A percentile compares a stretch with the other conserved stretches of the same genome.
Evolutionary conservation across 2,329 filamentous ascomycete species (phyloP).

Genomic region (Calonectria leucothoes): DNA sequence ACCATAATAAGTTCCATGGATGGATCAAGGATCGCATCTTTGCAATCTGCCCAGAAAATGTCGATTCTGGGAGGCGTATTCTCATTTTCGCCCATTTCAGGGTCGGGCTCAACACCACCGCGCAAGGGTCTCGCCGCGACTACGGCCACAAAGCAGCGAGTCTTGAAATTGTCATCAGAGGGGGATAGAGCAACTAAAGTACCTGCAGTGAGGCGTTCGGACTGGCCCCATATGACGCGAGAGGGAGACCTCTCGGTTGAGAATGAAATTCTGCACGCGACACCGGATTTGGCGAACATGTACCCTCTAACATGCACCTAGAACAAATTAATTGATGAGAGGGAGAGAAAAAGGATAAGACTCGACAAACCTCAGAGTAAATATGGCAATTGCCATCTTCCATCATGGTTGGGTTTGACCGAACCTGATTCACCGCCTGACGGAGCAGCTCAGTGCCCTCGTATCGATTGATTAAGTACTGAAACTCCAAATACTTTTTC

Average conservation of each 20-base stretch:
- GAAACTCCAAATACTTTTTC: conserved; percentile 73
- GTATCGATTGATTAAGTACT: conserved; percentile 81
- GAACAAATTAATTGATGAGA: neutral
- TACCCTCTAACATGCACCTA: conserved; percentile 77
- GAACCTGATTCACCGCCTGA: conserved; percentile 70
- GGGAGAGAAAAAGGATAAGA: neutral
- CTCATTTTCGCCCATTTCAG: conserved; percentile 30
- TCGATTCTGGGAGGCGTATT: conserved; percentile 75
- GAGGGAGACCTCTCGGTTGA: conserved; percentile 74
- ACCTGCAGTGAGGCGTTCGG: conserved; percentile 63
- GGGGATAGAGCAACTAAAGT: conserved; percentile 65
- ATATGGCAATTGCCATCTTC: conserved; percentile 71
- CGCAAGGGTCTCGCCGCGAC: conserved; percentile 77
- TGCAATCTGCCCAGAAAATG: conserved; percentile 73
- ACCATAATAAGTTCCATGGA: conserved; percentile 80
- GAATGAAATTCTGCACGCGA: conserved; percentile 77
- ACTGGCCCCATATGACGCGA: conserved; percentile 72
- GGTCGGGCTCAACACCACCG: conserved; percentile 68
- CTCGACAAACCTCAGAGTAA: conserved; percentile 72
- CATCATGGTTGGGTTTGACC: conserved; percentile 60
- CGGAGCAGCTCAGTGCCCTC: conserved; percentile 79
- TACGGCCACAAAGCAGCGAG: conserved; percentile 74
- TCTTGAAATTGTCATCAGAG: conserved; percentile 70
- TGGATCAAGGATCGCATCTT: conserved; percentile 75
- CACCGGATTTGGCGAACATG: conserved; percentile 70